Conservation (phyloP, 495 filamentous ascomycete genomes). For the Penicillium silybi region DNA sequence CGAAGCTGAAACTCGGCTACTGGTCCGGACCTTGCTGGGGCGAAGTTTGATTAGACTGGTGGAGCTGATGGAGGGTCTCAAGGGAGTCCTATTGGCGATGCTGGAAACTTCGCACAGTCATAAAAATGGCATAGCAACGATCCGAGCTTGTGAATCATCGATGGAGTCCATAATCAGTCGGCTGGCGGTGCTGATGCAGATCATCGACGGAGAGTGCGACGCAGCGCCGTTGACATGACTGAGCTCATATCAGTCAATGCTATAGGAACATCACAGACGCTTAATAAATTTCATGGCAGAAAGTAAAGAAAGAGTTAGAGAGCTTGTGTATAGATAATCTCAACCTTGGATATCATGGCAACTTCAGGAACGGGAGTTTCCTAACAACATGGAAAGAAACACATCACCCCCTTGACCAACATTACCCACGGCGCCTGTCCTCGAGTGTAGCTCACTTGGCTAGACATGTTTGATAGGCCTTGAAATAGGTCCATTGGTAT, state of each 20-base stretch:
- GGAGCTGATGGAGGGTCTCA: slow-evolving; percentile 22
- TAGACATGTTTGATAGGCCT: too few relatives aligned
- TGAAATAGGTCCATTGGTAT: too few relatives aligned
- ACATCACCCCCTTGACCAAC: too few relatives aligned
- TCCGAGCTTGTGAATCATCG: slow-evolving; percentile 22
- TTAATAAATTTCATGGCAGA: too few relatives aligned
- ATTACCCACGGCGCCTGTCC: too few relatives aligned
- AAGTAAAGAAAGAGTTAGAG: too few relatives aligned
- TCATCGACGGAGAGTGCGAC: slow-evolving; percentile 19
- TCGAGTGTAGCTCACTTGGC: not conserved
- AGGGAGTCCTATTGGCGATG: slow-evolving; percentile 12
- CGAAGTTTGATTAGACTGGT: slow-evolving; percentile 23
- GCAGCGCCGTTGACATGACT: not conserved
- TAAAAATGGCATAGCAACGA: slow-evolving; percentile 7
- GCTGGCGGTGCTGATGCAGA: slow-evolving; percentile 24
- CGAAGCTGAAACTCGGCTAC: slow-evolving; percentile 22
- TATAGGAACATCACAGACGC: too few relatives aligned
- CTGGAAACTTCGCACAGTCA: slow-evolving; percentile 11
- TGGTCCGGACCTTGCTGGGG: slow-evolving; percentile 25
- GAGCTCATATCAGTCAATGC: not conserved
- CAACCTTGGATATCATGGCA: too few relatives aligned
- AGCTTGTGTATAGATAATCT: too few relatives aligned
- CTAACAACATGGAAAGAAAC: too few relatives aligned
- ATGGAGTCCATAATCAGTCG: slow-evolving; percentile 23
- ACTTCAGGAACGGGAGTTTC: too few relatives aligned